Base-by-base conservation (phyloP, 345 rosid species). In the Leavenworthia alabamica region DNA sequence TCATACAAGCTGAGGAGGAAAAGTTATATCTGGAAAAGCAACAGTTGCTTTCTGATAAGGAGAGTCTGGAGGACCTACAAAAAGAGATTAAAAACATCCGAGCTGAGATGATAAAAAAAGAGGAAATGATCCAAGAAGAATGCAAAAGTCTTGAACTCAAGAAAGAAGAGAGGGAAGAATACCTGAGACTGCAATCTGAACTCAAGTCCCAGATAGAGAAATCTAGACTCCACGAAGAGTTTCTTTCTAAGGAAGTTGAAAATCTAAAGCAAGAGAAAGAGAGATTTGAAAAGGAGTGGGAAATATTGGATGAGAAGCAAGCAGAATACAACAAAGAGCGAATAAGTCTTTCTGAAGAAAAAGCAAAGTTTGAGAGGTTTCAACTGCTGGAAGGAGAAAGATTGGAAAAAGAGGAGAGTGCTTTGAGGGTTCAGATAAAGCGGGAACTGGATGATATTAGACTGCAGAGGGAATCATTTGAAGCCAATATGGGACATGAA, bases 201-300 rank as follows among this genome's bases (percentile, higher is more conserved):
- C 63, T 91, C 69, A 88, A 82, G 73, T 77, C 62, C 56, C 86
- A 91, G 78, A 56, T 86, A 56, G 86, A 80, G 68, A 84, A 64
- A 48, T 83, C 81, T 62, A 73, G 84, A 67, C 52, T 16, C 60
- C 81, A 77, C 62, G 80, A 78, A 70, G 90, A 91, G 76, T 77
- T 67, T 60, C 88, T 91, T 74, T 60, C 81, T 57, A 84, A 75
- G 75, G 88, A 84, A 71, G 71, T 48, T 49, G 84, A 84, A 29
- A 88, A 84, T 64, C 77, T 91, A 70, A 82, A 83, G 62, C 79
- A 66, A 70, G 92, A 91, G 60, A 83, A 76, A 65, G 82, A 81
- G 68, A 86, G 66, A 35, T 88, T 88, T 78, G 85, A 86, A 81
- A 81, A 79, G 70, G 96, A 88, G 47, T 84, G 90, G 88, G 87